A percentile compares a stretch with the other conserved stretches of the same genome.
Conservation (phyloP, 176 grass and related monocot genomes). For the Phyllostachys edulis region DNA sequence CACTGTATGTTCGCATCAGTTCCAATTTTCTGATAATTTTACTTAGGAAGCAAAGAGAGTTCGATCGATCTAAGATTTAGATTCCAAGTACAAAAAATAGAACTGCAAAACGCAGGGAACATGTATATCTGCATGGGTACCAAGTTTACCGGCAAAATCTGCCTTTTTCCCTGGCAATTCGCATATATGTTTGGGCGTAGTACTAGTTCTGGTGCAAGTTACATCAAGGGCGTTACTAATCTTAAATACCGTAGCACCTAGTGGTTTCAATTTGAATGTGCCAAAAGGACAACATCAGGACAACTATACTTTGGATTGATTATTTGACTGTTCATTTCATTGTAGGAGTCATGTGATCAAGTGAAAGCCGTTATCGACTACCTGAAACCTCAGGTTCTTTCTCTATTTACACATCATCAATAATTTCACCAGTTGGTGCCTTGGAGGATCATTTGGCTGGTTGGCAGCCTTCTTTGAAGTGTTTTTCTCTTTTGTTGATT, state of each 20-base stretch:
- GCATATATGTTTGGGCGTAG: background rate
- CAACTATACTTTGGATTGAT: background rate
- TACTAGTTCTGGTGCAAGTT: background rate
- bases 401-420: slow-evolving; percentile 41
- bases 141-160: background rate
- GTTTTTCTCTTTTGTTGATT: slow-evolving; percentile 11
- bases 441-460: slow-evolving; percentile 45
- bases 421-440: slow-evolving; percentile 26
- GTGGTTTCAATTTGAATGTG: slow-evolving; percentile 1
- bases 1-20: background rate
- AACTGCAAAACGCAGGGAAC: background rate
- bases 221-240: background rate
- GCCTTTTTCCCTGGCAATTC: background rate
- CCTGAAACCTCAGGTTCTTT: slow-evolving; percentile 92
- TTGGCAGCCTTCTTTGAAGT: slow-evolving; percentile 39
- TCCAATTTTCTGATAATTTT: background rate
- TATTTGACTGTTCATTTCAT: slow-evolving; percentile 26
- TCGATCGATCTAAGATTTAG: background rate
- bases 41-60: background rate
- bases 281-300: background rate
- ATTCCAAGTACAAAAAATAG: background rate
- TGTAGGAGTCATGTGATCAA: slow-evolving; percentile 87
- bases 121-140: background rate
- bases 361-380: slow-evolving; percentile 74
- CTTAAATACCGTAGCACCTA: background rate